Evolutionary conservation across 208 protist species (phyloP).

Genomic region (Leishmania braziliensis): DNA sequence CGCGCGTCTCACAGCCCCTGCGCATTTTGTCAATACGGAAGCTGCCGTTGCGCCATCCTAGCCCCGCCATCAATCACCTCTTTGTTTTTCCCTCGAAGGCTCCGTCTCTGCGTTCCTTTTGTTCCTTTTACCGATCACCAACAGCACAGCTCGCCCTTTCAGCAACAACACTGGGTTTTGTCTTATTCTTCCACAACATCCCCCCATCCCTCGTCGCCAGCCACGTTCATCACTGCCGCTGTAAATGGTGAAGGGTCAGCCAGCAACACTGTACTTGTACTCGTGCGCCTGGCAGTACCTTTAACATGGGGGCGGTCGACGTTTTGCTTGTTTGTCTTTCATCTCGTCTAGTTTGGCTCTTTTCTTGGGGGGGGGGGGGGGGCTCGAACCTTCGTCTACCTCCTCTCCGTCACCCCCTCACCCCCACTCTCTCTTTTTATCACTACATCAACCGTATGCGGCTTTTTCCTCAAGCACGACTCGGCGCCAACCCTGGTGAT

Average conservation of each 20-base stretch:
- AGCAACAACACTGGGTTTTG: no score
- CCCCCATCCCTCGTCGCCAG: neutral
- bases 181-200: neutral
- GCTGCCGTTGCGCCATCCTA: neutral
- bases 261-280: neutral
- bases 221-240: no score
- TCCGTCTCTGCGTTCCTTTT: no score
- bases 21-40: neutral
- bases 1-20: neutral
- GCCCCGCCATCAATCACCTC: neutral
- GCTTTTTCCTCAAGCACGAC: no score
- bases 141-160: no score
- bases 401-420: neutral
- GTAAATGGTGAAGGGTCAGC: no score
- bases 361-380: neutral
- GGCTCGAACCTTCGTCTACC: neutral
- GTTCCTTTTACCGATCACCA: no score
- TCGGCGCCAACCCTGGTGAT: neutral
- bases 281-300: neutral
- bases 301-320: neutral
- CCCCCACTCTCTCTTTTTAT: no score
- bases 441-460: no score
- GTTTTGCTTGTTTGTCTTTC: slow-evolving; percentile 7
- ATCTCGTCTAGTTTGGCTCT: neutral
- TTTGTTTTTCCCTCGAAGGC: no score